Percentiles rank a stretch among this genome's conserved stretches.
phyloP scores from a whole-genome alignment of 257 asterid species.

The Petunia axillaris region DNA sequence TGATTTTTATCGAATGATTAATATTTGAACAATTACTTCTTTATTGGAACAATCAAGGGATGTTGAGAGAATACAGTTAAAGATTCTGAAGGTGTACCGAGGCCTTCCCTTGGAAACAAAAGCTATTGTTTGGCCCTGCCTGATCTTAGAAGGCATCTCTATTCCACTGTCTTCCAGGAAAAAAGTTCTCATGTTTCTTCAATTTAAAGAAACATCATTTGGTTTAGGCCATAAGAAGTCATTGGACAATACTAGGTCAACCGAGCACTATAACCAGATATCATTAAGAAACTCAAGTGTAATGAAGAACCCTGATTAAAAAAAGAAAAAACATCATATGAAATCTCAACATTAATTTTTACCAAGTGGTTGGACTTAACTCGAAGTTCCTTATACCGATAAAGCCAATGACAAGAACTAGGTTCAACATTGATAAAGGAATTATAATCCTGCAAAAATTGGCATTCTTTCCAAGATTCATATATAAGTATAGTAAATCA shows the following conservation, averaged over 20 bases:
- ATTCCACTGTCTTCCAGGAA: constrained; percentile 16
- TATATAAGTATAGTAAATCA: constrained; percentile 35
- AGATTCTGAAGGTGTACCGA: constrained; percentile 31
- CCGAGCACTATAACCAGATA: neutral
- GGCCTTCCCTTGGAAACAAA: constrained; percentile 43
- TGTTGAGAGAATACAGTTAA: too few relatives aligned
- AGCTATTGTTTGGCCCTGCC: constrained; percentile 43
- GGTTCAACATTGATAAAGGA: constrained; percentile 12
- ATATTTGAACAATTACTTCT: too few relatives aligned
- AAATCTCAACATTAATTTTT: neutral
- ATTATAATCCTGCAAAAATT: constrained; percentile 71
- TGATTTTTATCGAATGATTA: too few relatives aligned
- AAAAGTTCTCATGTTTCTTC: constrained; percentile 38
- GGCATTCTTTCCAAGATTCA: constrained; percentile 45
- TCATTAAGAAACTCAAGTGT: neutral
- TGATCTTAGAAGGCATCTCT: constrained; percentile 48
- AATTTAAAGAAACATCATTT: constrained; percentile 24
- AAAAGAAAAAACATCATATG: neutral
- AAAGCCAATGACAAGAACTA: constrained; percentile 16
- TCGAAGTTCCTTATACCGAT: constrained; percentile 19
- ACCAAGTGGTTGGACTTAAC: constrained; percentile 7
- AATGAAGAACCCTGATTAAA: neutral
- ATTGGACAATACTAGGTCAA: neutral
- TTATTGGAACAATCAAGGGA: too few relatives aligned
- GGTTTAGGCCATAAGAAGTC: neutral